phyloP scores from a whole-genome alignment of 2,329 filamentous ascomycete genomes.

The Lachnellula cervina region DNA sequence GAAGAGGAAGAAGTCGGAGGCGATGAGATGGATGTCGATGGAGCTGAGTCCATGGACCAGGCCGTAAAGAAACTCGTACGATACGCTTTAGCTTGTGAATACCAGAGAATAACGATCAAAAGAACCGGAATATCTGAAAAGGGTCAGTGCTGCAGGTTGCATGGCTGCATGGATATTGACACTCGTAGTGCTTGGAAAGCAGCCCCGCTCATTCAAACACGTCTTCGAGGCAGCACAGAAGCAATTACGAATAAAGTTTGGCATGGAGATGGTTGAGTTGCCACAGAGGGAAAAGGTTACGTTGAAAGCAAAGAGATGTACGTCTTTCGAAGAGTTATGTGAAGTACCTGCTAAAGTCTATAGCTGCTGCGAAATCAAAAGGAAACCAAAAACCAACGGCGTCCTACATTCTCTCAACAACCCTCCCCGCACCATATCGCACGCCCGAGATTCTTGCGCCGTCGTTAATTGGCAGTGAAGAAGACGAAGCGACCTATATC shows the following conservation, averaged over 20 bases:
- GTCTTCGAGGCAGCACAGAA: conserved; percentile 75
- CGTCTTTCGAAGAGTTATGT: conserved; percentile 15
- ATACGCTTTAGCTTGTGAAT: conserved; percentile 63
- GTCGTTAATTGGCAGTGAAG: conserved; percentile 57
- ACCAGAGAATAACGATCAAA: conserved; percentile 53
- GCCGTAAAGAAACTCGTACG: conserved; percentile 64
- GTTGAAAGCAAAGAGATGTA: conserved; percentile 72
- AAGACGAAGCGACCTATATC: conserved; percentile 72
- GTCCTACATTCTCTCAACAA: conserved; percentile 72
- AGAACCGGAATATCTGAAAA: conserved; percentile 60
- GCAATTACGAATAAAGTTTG: conserved; percentile 67
- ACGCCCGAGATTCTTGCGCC: conserved; percentile 63
- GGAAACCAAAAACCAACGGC: conserved; percentile 52
- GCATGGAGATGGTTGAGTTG: conserved; percentile 88
- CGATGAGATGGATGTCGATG: conserved; percentile 24
- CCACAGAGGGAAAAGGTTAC: conserved; percentile 77
- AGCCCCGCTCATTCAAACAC: conserved; percentile 64
- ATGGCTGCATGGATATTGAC: background rate
- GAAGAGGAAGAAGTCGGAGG: conserved; percentile 14
- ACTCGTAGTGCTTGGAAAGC: conserved; percentile 33
- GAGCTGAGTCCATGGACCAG: conserved; percentile 36
- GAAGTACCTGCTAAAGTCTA: background rate
- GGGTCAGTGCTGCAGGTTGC: conserved; percentile 37
- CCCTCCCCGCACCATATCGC: conserved; percentile 64
- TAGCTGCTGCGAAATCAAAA: conserved; percentile 28